Evolutionary conservation across 163 green algal genomes (phyloP).

Genomic region (Prototheca stagnorum): DNA sequence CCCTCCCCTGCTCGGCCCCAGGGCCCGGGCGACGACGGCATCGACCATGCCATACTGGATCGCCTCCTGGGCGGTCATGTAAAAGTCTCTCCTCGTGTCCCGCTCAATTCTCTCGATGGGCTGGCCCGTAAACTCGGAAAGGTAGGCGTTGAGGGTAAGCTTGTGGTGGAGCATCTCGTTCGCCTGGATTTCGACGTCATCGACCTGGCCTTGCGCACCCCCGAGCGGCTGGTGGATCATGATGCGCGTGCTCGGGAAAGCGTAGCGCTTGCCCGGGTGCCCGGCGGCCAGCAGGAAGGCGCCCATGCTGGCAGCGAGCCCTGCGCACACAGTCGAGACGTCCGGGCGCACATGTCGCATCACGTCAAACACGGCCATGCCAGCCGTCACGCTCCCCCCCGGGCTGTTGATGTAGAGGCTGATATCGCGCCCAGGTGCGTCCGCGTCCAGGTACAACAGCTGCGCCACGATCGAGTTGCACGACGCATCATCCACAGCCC

Average conservation of each 20-base stretch:
- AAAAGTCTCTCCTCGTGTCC: conserved; percentile 98
- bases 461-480: conserved; percentile 93
- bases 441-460: conserved; percentile 91
- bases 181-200: conserved; percentile 98
- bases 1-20: too few relatives aligned
- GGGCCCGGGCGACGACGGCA: conserved; percentile 46
- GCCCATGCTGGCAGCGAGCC: conserved; percentile 91
- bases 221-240: conserved; percentile 99
- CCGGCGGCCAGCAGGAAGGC: conserved; percentile 84
- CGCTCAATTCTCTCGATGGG: conserved; percentile 73
- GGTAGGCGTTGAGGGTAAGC: conserved; percentile 92
- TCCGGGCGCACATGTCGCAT: conserved; percentile 94
- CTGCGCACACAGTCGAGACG: conserved; percentile 90
- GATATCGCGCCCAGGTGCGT: conserved; percentile 69
- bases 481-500: conserved; percentile 97
- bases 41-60: conserved; percentile 94
- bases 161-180: conserved; percentile 99
- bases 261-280: conserved; percentile 89
- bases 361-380: conserved; percentile 99
- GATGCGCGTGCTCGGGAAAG: conserved; percentile 91
- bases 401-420: conserved; percentile 97
- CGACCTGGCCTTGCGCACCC: conserved; percentile 86
- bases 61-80: conserved; percentile 82
- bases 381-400: conserved; percentile 89
- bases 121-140: conserved; percentile 90